Evolutionary conservation across 345 rosid genomes (phyloP), one percentile per base, ranked within the genome.

Genomic region (Excoecaria agallocha): DNA sequence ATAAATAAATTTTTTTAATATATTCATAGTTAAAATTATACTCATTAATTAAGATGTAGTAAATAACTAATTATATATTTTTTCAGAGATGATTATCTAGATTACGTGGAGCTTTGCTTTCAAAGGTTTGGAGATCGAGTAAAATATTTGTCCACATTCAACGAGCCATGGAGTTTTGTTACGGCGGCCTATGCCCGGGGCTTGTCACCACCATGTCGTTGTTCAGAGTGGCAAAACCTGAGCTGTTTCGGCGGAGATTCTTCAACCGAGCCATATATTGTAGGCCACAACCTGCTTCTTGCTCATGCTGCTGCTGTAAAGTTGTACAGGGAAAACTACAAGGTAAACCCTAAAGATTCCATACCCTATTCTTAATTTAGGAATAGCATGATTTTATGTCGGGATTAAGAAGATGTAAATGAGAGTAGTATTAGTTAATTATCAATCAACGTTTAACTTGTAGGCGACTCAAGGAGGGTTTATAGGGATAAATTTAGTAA

Each of bases 41-140:
- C 30, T n/a, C n/a, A n/a, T n/a, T 0, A 0, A 30, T 30, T 30
- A 30, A 30, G 2, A 30, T 30, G 30, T 30, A n/a, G n/a, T n/a
- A 2, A 1, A 30, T 30, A 30, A 30, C 30, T 30, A 30, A 30
- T 30, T 30, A 30, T 30, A 30, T n/a, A n/a, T n/a, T 30, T 30
- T 30, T 30, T 30, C 20, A 88, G 90, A 68, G 72, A 81, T 22
- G 90, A 85, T 45, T 84, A 11, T 67, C 70, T 1, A 11, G 83
- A 80, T n/a, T 87, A 80, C 48, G 86, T 81, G 3, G 87, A 87
- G 12, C 65, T 87, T 72, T 84, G 87, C 66, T 89, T 86, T 54
- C 71, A 79, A 67, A 68, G 66, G 41, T 88, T 88, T 4, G 87
- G 87, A 7, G 83, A 84, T 25, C 30, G 81, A 48, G 81, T 84